These are phyloP conservation scores for Colletotrichum euphorbiae DNA, from an alignment of 2,329 filamentous ascomycete species.

Conservation along the genomic window DNA sequence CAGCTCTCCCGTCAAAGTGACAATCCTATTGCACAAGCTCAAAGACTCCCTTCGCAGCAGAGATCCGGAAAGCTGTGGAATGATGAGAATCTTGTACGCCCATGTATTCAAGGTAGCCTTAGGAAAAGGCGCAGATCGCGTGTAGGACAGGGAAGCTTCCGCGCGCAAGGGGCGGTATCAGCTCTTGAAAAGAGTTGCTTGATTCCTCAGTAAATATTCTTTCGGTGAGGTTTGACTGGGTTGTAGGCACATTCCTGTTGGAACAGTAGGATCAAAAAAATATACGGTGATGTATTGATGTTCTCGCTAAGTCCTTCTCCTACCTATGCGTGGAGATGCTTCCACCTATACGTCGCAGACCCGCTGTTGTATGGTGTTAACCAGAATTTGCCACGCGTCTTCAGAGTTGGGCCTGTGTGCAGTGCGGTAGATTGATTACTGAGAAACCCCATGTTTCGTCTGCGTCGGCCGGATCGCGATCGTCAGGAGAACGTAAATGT, in stretches of 20 bases:
- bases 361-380: not conserved
- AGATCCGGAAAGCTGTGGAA: conserved; percentile 68
- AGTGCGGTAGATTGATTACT: conserved; percentile 19
- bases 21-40: conserved; percentile 59
- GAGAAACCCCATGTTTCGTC: conserved; percentile 7
- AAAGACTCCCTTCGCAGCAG: conserved; percentile 67
- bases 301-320: no score
- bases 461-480: no score
- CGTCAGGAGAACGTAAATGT: no score
- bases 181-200: conserved; percentile 71
- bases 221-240: conserved; percentile 53
- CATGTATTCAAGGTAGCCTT: conserved; percentile 81
- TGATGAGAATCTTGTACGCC: conserved; percentile 62
- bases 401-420: not conserved
- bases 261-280: no score
- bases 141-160: conserved; percentile 74
- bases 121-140: conserved; percentile 84
- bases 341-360: no score
- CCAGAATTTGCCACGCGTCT: not conserved
- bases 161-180: conserved; percentile 68
- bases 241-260: conserved; percentile 61
- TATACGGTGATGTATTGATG: no score
- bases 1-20: conserved; percentile 57
- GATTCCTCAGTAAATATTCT: conserved; percentile 69
- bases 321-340: no score